Percentiles rank a stretch among this genome's conserved stretches.
These are phyloP conservation scores for Lactarius akahatsu DNA, from an alignment of 768 basidiomycete genomes.

Conservation along the genomic window DNA sequence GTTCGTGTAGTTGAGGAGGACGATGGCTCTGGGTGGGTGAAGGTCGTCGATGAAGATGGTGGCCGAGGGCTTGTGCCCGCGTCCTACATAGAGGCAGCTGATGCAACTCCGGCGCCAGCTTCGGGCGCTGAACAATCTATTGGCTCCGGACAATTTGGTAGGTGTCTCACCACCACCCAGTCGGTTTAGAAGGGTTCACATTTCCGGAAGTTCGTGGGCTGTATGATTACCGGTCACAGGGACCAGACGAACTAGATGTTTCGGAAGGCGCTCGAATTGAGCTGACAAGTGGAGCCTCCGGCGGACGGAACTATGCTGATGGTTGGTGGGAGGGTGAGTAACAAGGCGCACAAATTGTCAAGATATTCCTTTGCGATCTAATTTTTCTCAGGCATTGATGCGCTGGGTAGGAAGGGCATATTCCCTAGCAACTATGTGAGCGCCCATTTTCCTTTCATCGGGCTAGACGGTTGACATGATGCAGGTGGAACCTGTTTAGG, in stretches of 20 bases:
- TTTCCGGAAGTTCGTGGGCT: constrained; percentile 65
- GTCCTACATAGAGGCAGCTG: constrained; percentile 60
- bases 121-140: constrained; percentile 31
- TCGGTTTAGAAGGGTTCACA: constrained; percentile 18
- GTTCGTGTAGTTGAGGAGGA: constrained; percentile 76
- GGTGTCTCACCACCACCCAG: constrained; percentile 28
- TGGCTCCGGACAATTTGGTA: constrained; percentile 53
- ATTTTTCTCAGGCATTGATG: constrained; percentile 53
- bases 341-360: constrained; percentile 26
- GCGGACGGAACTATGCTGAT: constrained; percentile 66
- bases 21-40: constrained; percentile 86
- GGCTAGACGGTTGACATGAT: constrained; percentile 22
- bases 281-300: constrained; percentile 58
- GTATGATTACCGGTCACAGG: constrained; percentile 75
- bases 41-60: constrained; percentile 59
- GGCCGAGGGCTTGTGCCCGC: constrained; percentile 78
- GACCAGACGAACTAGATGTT: constrained; percentile 66
- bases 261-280: constrained; percentile 61
- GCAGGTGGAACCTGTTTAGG: constrained; percentile 49
- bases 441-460: constrained; percentile 31
- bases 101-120: constrained; percentile 31
- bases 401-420: constrained; percentile 65
- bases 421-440: constrained; percentile 89
- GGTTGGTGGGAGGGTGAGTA: constrained; percentile 85
- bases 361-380: constrained; percentile 29